A percentile compares a stretch with the other conserved stretches of the same genome.
Evolutionary conservation across 805 yeast species (phyloP).

Genomic region (Martiniozyma abietophila): DNA sequence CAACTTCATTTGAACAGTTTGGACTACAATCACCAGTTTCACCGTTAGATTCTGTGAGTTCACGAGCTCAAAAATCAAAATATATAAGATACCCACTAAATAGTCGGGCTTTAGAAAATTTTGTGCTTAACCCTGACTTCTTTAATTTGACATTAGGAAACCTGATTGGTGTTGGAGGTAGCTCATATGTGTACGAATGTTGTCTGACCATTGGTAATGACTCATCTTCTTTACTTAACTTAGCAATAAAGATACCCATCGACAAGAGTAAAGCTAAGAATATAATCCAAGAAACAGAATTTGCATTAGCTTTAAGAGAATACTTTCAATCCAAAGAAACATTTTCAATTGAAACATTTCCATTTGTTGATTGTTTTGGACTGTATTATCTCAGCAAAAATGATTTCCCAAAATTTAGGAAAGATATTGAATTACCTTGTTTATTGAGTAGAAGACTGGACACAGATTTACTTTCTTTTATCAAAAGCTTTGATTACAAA

Average conservation of each 20-base stretch:
- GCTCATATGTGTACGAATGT: conserved; percentile 22
- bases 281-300: conserved; percentile 21
- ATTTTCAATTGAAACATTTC: conserved; percentile 9
- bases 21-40: conserved; percentile 1
- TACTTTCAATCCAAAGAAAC: conserved; percentile 13
- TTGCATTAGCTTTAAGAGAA: conserved; percentile 16
- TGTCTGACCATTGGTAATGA: conserved; percentile 11
- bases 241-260: conserved; percentile 25
- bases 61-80: neutral
- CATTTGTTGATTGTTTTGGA: conserved; percentile 24
- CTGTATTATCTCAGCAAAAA: conserved; percentile 19
- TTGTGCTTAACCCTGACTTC: conserved; percentile 15
- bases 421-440: conserved; percentile 22
- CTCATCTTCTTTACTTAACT: conserved; percentile 5
- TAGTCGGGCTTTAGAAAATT: conserved; percentile 12
- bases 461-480: conserved; percentile 19
- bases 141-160: conserved; percentile 16
- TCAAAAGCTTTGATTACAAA: conserved; percentile 9
- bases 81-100: conserved; percentile 13
- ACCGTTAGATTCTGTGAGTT: neutral
- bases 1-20: conserved; percentile 3
- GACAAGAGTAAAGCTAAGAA: conserved; percentile 18
- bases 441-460: conserved; percentile 23
- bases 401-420: conserved; percentile 19
- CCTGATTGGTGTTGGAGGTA: conserved; percentile 23